Evolutionary conservation across 805 yeast species (phyloP), one percentile per base, ranked within the genome.

Genomic region (Ogataea trehalophila): DNA sequence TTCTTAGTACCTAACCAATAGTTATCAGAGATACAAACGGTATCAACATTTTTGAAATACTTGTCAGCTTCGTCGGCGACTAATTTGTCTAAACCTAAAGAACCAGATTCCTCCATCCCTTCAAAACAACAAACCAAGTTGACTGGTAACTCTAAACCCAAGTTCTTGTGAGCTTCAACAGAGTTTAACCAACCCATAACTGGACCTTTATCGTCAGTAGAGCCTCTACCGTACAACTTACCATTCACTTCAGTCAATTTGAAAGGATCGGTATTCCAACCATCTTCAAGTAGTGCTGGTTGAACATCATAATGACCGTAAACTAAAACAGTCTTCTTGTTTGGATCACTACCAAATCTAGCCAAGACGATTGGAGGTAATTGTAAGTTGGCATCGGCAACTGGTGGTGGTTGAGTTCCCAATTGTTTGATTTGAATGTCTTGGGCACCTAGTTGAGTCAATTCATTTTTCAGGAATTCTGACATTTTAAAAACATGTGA

Each of bases 51-150:
- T 66, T 85, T 83, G 76, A 94, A 94, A 69, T 89, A 94, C 37
- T 69, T 67, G 45, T 76, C 67, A 46, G 95, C 91, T 72, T 94
- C 98, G 38, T 73, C 68, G 43, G 82, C 83, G 61, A 94, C 85
- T 60, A 94, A 78, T 34, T 73, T 81, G 57, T 92, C 99, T 55
- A 94, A 77, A 34, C 98, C 98, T 43, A 88, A 69, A 33, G 97
- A 89, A 22, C 99, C 99, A 54, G 91, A 83, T 72, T 94, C 99
- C 72, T 94, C 99, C 99, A 94, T 94, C 52, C 99, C 98, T 72
- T 94, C 99, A 61, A 94, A 94, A 69, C 97, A 89, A 65, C 87
- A 85, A 43, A 90, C 79, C 59, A 94, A 70, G 72, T 94, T 94
- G 53, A 94, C 97, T 17, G 99, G 99, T 49, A 94, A 76, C 54